Percentiles rank a stretch among this genome's conserved stretches.
phyloP scores from a whole-genome alignment of 345 rosid species.

The Garcia nutans region DNA sequence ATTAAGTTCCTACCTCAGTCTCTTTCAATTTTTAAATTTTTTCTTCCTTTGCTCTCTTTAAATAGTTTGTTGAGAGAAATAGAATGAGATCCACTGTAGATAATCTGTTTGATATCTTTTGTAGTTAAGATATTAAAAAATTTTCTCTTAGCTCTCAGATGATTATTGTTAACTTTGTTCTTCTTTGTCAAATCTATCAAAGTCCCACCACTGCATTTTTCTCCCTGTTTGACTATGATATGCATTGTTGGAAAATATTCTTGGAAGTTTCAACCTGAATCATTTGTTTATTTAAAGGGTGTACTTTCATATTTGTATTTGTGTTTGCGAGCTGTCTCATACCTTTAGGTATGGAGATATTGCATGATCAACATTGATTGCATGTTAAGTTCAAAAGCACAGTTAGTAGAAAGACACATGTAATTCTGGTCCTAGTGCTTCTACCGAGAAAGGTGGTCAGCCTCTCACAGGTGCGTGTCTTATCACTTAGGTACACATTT shows the following conservation, averaged over 20 bases:
- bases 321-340: neutral
- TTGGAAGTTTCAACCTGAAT: neutral
- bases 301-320: neutral
- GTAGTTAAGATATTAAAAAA: neutral
- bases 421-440: no score
- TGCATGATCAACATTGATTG: no score
- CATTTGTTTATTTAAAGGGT: neutral
- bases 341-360: no score
- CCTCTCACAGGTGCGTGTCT: no score
- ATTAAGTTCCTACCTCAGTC: slow-evolving; percentile 10
- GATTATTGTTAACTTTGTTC: neutral
- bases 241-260: neutral
- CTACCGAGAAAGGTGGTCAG: no score
- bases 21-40: neutral
- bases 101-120: neutral
- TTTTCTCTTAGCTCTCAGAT: neutral
- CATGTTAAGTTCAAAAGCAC: no score
- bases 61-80: neutral
- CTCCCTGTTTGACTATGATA: neutral
- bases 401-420: no score
- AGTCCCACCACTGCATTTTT: neutral
- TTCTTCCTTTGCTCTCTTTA: neutral
- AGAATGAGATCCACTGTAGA: neutral
- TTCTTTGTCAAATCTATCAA: neutral
- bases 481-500: no score